These are phyloP conservation scores for Colletotrichum musae DNA, from an alignment of 2,329 filamentous ascomycete genomes.

Conservation along the genomic window DNA sequence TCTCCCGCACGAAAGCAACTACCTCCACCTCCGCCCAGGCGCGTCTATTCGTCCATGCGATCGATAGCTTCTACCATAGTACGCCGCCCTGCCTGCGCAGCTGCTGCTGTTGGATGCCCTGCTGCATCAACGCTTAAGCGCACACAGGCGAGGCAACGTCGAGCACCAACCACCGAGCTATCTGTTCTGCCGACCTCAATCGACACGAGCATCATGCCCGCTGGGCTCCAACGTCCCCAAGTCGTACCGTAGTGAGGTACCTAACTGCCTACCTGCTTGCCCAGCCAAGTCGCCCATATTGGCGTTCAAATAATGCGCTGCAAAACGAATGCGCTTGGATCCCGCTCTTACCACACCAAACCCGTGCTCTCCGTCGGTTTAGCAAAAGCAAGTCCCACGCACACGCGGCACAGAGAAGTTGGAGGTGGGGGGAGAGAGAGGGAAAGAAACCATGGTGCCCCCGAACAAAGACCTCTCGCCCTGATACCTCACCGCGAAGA, in stretches of 20 bases:
- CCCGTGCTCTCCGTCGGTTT: background rate
- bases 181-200: constrained; percentile 2
- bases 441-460: background rate
- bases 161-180: constrained; percentile 18
- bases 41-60: constrained; percentile 16
- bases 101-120: constrained; percentile 1
- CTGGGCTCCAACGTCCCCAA: too few species aligned
- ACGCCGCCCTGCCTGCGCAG: background rate
- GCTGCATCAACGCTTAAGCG: constrained; percentile 15
- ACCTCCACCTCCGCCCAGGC: background rate
- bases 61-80: background rate
- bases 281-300: background rate
- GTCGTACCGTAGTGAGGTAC: too few species aligned
- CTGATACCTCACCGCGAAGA: constrained; percentile 34
- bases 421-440: background rate
- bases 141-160: constrained; percentile 21
- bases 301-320: background rate
- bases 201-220: background rate
- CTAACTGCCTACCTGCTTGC: too few species aligned
- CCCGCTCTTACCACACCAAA: background rate
- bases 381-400: constrained; percentile 1
- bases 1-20: too few species aligned
- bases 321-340: background rate
- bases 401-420: background rate
- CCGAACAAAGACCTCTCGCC: constrained; percentile 34